Conservation (phyloP, 2,329 filamentous ascomycete genomes). For the Talaromyces pinophilus region DNA sequence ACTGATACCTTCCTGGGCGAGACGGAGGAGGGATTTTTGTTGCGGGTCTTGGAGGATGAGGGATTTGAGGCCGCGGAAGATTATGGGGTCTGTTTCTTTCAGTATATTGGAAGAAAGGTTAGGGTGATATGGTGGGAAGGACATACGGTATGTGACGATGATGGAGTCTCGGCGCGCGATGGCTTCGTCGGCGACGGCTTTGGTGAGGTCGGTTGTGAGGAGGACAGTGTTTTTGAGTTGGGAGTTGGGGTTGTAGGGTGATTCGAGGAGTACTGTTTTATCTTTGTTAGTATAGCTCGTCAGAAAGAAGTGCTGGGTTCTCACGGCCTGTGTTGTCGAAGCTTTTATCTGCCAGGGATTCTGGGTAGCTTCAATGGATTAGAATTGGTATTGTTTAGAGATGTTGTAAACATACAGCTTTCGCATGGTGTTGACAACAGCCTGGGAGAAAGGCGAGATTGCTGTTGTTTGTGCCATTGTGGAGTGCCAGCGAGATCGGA, state of each 20-base stretch:
- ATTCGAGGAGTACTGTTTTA: constrained; percentile 64
- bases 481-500: constrained; percentile 7
- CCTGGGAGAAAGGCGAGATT: constrained; percentile 60
- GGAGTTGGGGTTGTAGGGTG: constrained; percentile 60
- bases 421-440: constrained; percentile 76
- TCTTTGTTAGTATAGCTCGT: neutral
- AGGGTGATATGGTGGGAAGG: neutral
- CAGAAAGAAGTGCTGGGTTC: constrained; percentile 24
- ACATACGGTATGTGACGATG: constrained; percentile 83
- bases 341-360: constrained; percentile 80
- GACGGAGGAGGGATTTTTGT: constrained; percentile 77
- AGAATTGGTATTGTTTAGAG: neutral
- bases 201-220: constrained; percentile 87
- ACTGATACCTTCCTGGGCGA: constrained; percentile 84
- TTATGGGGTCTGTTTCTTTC: constrained; percentile 74
- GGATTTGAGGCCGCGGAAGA: constrained; percentile 89
- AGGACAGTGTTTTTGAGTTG: constrained; percentile 68
- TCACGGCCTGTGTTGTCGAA: constrained; percentile 92
- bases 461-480: constrained; percentile 37
- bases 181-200: constrained; percentile 84
- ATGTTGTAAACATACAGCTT: constrained; percentile 63
- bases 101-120: neutral
- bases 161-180: constrained; percentile 74
- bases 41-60: constrained; percentile 82
- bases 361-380: constrained; percentile 68